These are phyloP conservation scores for Leishmania gerbilli DNA, from an alignment of 208 protist genomes.

Conservation along the genomic window DNA sequence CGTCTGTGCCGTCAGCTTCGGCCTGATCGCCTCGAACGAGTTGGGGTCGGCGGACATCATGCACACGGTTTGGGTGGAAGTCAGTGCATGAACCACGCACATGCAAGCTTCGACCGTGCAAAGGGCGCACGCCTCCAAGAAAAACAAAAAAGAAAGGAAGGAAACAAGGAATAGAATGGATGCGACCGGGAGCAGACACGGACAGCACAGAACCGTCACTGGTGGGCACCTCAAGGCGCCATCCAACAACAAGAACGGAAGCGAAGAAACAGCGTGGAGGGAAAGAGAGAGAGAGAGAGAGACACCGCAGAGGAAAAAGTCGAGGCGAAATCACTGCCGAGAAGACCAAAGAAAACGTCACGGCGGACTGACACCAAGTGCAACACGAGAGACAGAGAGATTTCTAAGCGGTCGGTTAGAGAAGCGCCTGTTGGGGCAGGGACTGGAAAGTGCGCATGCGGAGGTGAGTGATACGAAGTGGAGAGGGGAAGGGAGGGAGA, in stretches of 20 bases:
- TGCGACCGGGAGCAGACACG: not conserved
- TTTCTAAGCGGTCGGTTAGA: not conserved
- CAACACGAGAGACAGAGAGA: not conserved
- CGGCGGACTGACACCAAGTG: not conserved
- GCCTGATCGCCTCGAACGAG: conserved; percentile 62
- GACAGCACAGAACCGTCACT: not conserved
- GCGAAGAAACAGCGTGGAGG: not conserved
- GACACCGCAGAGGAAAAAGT: too few relatives aligned
- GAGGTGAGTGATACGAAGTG: too few relatives aligned
- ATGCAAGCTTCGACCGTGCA: not conserved
- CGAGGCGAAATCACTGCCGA: not conserved
- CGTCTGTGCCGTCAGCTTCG: conserved; percentile 50
- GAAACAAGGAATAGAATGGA: not conserved
- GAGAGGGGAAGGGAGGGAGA: not conserved
- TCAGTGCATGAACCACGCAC: not conserved
- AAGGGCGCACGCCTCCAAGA: not conserved
- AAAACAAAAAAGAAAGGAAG: not conserved
- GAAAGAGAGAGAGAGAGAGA: not conserved
- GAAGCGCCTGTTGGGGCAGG: too few relatives aligned
- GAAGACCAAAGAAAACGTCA: not conserved
- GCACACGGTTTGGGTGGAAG: not conserved
- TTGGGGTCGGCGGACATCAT: conserved; percentile 34
- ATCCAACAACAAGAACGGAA: not conserved
- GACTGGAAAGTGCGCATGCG: not conserved
- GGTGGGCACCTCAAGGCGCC: not conserved